A percentile compares a stretch with the other conserved stretches of the same genome.
Conservation (phyloP, 2,329 filamentous ascomycete genomes). For the Rhynchosporium graminicola region DNA sequence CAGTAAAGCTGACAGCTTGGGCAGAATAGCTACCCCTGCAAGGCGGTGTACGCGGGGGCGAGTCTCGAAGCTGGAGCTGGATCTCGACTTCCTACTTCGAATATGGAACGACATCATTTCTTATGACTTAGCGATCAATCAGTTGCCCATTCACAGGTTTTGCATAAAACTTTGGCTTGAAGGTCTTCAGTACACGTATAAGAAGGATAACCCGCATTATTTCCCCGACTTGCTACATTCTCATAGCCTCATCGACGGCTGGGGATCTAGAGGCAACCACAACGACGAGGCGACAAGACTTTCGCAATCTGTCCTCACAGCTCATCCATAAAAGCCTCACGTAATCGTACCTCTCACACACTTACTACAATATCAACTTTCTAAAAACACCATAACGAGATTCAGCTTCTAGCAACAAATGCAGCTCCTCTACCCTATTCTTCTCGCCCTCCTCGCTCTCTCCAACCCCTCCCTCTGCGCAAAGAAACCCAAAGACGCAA, state of each 20-base stretch:
- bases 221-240: background rate
- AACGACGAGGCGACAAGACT: constrained; percentile 1
- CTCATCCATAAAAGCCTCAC: constrained; percentile 1
- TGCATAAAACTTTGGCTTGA: background rate
- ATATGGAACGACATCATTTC: background rate
- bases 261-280: background rate
- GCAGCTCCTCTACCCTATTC: constrained; percentile 33
- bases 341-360: background rate
- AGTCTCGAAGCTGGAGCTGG: constrained; percentile 10
- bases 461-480: constrained; percentile 37
- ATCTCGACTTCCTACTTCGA: background rate
- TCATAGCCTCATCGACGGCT: background rate
- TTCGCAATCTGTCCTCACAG: constrained; percentile 30
- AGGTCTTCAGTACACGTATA: background rate
- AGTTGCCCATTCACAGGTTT: background rate
- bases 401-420: constrained; percentile 19
- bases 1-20: constrained; percentile 1
- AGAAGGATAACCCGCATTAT: background rate
- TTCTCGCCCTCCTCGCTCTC: constrained; percentile 32
- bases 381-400: background rate
- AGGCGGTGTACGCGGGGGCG: constrained; percentile 13
- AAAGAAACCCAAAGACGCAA: constrained; percentile 45
- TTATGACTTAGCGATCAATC: background rate
- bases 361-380: background rate
- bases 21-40: constrained; percentile 25